phyloP scores from a whole-genome alignment of 345 rosid species.

The Cardamine chenopodiifolia region DNA sequence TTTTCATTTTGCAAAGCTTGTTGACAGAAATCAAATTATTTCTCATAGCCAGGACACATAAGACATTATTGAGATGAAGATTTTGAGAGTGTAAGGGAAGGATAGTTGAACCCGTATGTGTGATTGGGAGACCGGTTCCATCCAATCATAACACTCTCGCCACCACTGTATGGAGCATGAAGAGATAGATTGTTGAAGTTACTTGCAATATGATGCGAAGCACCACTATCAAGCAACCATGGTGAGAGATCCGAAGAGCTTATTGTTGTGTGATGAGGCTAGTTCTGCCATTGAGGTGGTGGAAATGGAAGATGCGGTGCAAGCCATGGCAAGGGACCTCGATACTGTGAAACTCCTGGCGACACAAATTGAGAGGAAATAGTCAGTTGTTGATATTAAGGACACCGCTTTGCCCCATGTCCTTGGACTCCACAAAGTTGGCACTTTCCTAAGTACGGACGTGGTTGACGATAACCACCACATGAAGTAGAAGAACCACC shows the following conservation, averaged over 20 bases:
- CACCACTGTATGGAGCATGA: neutral
- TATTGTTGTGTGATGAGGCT: neutral
- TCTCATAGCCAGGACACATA: neutral
- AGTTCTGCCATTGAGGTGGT: neutral
- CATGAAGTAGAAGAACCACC: neutral
- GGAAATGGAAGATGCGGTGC: neutral
- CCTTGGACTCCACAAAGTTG: neutral
- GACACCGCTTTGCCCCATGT: neutral
- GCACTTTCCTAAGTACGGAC: neutral
- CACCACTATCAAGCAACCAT: neutral
- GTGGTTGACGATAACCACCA: accelerated
- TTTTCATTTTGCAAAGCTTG: neutral
- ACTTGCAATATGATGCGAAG: neutral
- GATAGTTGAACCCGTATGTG: neutral
- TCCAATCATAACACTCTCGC: neutral
- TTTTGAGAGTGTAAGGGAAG: neutral
- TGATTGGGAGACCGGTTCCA: neutral
- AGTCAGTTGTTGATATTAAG: neutral
- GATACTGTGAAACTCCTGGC: accelerated
- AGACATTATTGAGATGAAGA: neutral
- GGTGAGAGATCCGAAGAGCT: neutral
- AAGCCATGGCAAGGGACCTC: neutral
- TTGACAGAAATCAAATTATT: neutral
- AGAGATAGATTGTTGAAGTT: neutral
- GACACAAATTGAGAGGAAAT: neutral